Conservation (phyloP, 75 land plant species). For the Picea glauca region DNA sequence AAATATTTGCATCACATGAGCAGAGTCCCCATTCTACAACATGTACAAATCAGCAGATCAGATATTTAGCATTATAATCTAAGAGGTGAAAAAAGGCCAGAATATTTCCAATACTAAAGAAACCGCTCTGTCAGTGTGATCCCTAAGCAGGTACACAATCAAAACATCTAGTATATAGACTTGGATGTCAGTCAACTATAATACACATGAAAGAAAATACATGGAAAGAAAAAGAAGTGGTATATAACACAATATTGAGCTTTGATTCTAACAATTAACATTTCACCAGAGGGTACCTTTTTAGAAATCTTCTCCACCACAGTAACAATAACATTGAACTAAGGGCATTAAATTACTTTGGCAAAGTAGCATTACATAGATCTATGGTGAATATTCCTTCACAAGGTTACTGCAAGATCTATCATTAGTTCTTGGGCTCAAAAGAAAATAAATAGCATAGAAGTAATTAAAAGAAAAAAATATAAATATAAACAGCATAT, state of each 20-base stretch:
- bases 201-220: neutral
- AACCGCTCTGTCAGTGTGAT: constrained; percentile 1
- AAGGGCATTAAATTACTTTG: neutral
- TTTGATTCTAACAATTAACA: neutral
- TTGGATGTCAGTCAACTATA: neutral
- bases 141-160: neutral
- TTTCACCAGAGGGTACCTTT: neutral
- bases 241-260: neutral
- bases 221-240: neutral
- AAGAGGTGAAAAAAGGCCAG: neutral
- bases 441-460: neutral
- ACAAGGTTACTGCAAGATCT: neutral
- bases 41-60: neutral
- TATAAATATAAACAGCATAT: neutral
- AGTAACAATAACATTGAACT: neutral
- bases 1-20: constrained; percentile 71
- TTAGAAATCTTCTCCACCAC: neutral
- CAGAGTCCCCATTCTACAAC: constrained; percentile 59
- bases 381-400: neutral
- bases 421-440: neutral
- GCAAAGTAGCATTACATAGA: neutral
- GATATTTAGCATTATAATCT: constrained; percentile 1
- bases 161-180: neutral
- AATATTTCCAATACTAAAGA: neutral
- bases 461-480: neutral